Conservation (phyloP, 257 asterid species). For the Cynanchum wilfordii region DNA sequence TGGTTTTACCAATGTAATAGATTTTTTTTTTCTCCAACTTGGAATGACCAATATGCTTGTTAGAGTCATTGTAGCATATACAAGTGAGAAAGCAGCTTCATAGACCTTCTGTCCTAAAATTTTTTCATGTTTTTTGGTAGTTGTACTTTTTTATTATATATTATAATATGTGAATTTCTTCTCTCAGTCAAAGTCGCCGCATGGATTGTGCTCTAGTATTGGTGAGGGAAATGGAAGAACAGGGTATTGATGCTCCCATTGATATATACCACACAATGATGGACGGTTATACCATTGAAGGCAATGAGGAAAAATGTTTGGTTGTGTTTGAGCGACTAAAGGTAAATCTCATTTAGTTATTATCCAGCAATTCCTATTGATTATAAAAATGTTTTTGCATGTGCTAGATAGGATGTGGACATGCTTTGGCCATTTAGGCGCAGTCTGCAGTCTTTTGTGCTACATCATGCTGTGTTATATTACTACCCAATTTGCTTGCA, state of each 20-base stretch:
- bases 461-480: background rate
- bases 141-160: background rate
- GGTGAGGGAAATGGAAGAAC: constrained; percentile 96
- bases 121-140: background rate
- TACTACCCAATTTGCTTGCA: background rate
- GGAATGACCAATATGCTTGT: background rate
- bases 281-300: constrained; percentile 89
- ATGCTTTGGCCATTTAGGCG: background rate
- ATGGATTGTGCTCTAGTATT: constrained; percentile 82
- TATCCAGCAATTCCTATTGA: background rate
- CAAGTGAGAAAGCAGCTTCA: background rate
- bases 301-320: constrained; percentile 72
- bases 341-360: constrained; percentile 31
- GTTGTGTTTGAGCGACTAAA: constrained; percentile 75
- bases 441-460: background rate
- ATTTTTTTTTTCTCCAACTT: background rate
- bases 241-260: constrained; percentile 88
- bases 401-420: background rate
- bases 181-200: constrained; percentile 62
- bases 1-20: background rate
- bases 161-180: constrained; percentile 18
- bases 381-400: background rate
- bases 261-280: constrained; percentile 95
- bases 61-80: background rate
- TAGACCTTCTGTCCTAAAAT: background rate